These are phyloP conservation scores for Boletus subcaerulescens DNA, from an alignment of 768 basidiomycete species.

Conservation along the genomic window DNA sequence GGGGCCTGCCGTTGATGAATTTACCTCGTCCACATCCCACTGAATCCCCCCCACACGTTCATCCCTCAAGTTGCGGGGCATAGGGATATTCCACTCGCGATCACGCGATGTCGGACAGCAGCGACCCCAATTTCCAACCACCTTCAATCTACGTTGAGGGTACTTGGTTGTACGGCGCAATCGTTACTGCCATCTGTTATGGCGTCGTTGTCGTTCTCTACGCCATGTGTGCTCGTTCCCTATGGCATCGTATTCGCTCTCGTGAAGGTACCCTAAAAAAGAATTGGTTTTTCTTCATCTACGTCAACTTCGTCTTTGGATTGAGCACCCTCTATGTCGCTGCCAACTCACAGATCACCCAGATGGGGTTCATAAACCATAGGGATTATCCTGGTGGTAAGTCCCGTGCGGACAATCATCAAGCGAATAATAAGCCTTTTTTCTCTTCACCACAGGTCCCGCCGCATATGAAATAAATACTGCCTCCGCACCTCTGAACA, in stretches of 20 bases:
- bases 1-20: neutral
- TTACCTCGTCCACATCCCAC: neutral
- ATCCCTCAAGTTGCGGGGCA: neutral
- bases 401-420: neutral
- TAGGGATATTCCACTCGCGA: neutral
- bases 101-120: constrained; percentile 14
- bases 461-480: constrained; percentile 23
- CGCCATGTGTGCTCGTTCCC: constrained; percentile 25
- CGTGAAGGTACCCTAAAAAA: constrained; percentile 6
- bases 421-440: too few relatives aligned
- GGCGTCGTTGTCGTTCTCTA: constrained; percentile 27
- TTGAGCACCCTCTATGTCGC: constrained; percentile 29
- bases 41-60: constrained; percentile 5
- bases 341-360: constrained; percentile 24
- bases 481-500: constrained; percentile 26
- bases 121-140: constrained; percentile 9
- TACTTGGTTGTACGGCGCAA: constrained; percentile 31
- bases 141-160: constrained; percentile 23
- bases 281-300: constrained; percentile 29
- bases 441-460: constrained; percentile 17
- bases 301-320: constrained; percentile 28
- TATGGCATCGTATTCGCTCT: constrained; percentile 23
- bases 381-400: constrained; percentile 33
- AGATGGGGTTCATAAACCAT: constrained; percentile 30
- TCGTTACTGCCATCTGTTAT: constrained; percentile 27